Evolutionary conservation across 2,329 filamentous ascomycete genomes (phyloP).

Genomic region (Chalaropsis thielavioides): DNA sequence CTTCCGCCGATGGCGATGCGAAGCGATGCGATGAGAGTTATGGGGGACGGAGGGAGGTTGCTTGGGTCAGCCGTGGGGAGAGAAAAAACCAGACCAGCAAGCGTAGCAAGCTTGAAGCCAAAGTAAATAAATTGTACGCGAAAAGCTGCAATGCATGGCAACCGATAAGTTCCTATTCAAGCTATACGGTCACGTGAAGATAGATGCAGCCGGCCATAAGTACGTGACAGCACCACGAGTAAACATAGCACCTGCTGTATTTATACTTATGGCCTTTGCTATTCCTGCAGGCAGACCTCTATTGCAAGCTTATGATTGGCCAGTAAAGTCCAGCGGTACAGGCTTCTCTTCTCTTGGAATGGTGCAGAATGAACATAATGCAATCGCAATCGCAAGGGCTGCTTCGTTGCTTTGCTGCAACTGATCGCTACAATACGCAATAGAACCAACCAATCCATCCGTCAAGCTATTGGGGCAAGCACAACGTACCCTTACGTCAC

Average conservation of each 20-base stretch:
- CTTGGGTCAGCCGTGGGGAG: not conserved
- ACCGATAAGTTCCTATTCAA: constrained; percentile 9
- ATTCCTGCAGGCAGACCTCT: not conserved
- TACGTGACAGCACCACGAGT: not conserved
- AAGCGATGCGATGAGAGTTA: not conserved
- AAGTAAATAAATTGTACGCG: constrained; percentile 17
- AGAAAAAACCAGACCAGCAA: not conserved
- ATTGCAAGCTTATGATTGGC: not conserved
- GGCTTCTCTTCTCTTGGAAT: not conserved
- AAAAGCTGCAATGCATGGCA: constrained; percentile 15
- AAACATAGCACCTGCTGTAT: not conserved
- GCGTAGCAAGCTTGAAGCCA: not conserved
- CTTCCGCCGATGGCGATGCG: not conserved
- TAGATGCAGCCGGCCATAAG: not conserved
- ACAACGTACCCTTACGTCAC: not conserved
- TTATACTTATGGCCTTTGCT: not conserved
- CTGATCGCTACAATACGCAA: too few species aligned
- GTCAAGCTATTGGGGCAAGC: not conserved
- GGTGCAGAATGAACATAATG: not conserved
- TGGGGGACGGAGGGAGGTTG: not conserved
- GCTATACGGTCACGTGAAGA: constrained; percentile 12
- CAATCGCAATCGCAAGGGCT: not conserved
- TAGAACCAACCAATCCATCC: not conserved
- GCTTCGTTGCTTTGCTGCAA: not conserved
- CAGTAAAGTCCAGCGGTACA: not conserved